A percentile compares a stretch with the other conserved stretches of the same genome.
Conservation (phyloP, 192 early-diverging fungal species). For the Mortierella alpina region DNA sequence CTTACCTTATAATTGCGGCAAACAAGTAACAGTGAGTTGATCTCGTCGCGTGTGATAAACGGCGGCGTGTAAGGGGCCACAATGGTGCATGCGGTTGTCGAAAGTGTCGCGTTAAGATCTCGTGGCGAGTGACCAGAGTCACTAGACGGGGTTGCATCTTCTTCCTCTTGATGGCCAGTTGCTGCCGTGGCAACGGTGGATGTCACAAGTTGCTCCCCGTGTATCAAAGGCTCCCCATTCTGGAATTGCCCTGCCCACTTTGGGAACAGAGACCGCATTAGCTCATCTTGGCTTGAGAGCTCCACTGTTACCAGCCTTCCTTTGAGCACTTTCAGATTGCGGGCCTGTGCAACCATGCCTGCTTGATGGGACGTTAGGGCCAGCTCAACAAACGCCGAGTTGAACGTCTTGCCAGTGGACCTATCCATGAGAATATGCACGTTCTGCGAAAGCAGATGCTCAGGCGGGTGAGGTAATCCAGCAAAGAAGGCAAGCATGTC, state of each 20-base stretch:
- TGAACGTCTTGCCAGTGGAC: conserved; percentile 76
- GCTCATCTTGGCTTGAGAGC: conserved; percentile 65
- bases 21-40: conserved; percentile 72
- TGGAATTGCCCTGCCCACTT: conserved; percentile 69
- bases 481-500: conserved; percentile 62
- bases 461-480: conserved; percentile 52
- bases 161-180: background rate
- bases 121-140: conserved; percentile 13
- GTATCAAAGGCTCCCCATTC: conserved; percentile 55
- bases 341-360: conserved; percentile 62
- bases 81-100: background rate
- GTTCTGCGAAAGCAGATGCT: conserved; percentile 57
- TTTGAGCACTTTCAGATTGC: conserved; percentile 67
- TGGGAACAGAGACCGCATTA: conserved; percentile 64
- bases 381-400: conserved; percentile 77
- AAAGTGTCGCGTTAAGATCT: conserved; percentile 5
- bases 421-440: conserved; percentile 65
- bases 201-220: conserved; percentile 15
- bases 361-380: conserved; percentile 60
- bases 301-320: conserved; percentile 68
- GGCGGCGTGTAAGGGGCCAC: conserved; percentile 16
- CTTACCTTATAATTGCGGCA: conserved; percentile 81
- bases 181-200: background rate
- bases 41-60: conserved; percentile 76
- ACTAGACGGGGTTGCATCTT: conserved; percentile 18